phyloP scores from a whole-genome alignment of 345 rosid genomes.

The Hypericum perforatum region DNA sequence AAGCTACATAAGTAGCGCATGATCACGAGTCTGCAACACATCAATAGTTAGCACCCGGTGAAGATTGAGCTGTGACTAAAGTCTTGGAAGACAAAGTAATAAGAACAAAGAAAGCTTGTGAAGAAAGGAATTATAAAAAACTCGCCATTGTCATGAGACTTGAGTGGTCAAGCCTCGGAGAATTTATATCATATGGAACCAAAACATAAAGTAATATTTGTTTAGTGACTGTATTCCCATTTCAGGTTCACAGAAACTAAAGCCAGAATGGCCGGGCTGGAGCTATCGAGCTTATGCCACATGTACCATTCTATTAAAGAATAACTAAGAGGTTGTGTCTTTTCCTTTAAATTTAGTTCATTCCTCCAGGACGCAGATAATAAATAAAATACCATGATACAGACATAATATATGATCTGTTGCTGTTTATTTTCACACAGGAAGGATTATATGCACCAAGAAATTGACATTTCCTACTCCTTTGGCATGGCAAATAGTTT shows the following conservation, averaged over 20 bases:
- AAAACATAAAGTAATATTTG: constrained; percentile 6
- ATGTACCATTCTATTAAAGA: constrained; percentile 6
- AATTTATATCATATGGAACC: constrained; percentile 1
- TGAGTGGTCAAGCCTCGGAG: not conserved
- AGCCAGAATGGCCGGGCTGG: constrained; percentile 3
- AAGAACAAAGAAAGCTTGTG: constrained; percentile 14
- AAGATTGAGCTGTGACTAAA: constrained; percentile 21
- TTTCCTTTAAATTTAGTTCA: constrained; percentile 15
- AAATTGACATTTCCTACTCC: not conserved
- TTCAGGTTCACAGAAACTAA: constrained; percentile 15
- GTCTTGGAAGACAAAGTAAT: constrained; percentile 13
- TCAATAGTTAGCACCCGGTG: constrained; percentile 27
- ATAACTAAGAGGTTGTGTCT: constrained; percentile 17
- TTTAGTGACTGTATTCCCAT: not conserved
- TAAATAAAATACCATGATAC: not conserved
- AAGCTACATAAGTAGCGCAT: constrained; percentile 34
- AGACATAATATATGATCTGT: not conserved
- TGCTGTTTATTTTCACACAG: not conserved
- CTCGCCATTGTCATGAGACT: constrained; percentile 28
- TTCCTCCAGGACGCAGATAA: constrained; percentile 8
- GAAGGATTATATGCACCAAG: constrained; percentile 11
- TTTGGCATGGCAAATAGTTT: constrained; percentile 25
- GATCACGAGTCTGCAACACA: constrained; percentile 20
- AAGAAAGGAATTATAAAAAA: constrained; percentile 2
- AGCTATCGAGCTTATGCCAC: constrained; percentile 12